A percentile compares a stretch with the other conserved stretches of the same genome.
Conservation (phyloP, 768 basidiomycete genomes). For the Agrocybe praecox region DNA sequence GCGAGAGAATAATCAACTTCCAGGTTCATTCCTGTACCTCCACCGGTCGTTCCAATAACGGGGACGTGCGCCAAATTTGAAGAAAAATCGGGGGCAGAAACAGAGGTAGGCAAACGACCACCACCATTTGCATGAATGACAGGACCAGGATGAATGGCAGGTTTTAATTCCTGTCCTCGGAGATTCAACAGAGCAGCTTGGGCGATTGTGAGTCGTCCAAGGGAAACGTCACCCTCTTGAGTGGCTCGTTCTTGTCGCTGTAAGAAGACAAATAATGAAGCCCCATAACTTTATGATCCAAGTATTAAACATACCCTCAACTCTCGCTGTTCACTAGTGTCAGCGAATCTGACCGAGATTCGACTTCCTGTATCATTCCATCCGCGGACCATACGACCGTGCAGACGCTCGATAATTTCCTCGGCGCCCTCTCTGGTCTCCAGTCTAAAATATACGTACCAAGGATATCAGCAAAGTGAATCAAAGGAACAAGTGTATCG, state of each 20-base stretch:
- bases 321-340: conserved; percentile 77
- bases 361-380: conserved; percentile 77
- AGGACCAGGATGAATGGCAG: conserved; percentile 15
- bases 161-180: conserved; percentile 60
- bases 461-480: conserved; percentile 1
- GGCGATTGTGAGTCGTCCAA: conserved; percentile 72
- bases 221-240: conserved; percentile 65
- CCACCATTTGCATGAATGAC: conserved; percentile 14
- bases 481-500: conserved; percentile 6
- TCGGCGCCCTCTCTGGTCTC: conserved; percentile 74
- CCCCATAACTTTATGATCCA: not conserved
- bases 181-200: conserved; percentile 79
- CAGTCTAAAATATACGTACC: conserved; percentile 42
- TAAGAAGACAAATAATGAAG: conserved; percentile 5
- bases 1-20: conserved; percentile 44
- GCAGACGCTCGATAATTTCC: conserved; percentile 75
- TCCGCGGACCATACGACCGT: conserved; percentile 80
- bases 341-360: conserved; percentile 80
- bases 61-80: conserved; percentile 23
- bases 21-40: conserved; percentile 12
- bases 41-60: conserved; percentile 14
- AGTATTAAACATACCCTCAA: conserved; percentile 54
- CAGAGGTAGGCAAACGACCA: conserved; percentile 12
- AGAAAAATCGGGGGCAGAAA: conserved; percentile 24
- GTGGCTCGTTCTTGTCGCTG: conserved; percentile 64